These are phyloP conservation scores for Mallotus japonicus DNA, from an alignment of 441 rosid genomes.

Conservation along the genomic window DNA sequence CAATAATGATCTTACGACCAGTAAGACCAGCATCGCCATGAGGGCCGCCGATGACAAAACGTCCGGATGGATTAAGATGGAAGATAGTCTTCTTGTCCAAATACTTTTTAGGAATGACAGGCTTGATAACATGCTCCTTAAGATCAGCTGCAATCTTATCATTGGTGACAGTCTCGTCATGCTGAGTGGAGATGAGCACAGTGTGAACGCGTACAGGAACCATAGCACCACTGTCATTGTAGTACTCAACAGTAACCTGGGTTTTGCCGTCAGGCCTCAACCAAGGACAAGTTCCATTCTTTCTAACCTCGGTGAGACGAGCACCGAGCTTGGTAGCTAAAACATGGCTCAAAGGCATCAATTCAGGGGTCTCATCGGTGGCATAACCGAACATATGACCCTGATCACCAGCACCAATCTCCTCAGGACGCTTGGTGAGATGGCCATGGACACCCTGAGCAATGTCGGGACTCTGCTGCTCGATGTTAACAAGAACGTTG, in stretches of 20 bases:
- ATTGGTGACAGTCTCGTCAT: conserved; percentile 55
- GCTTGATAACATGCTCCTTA: conserved; percentile 39
- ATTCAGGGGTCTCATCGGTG: conserved; percentile 53
- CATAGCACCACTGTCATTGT: conserved; percentile 53
- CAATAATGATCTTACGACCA: conserved; percentile 57
- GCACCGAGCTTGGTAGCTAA: conserved; percentile 62
- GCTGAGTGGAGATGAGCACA: conserved; percentile 58
- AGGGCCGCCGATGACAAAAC: conserved; percentile 60
- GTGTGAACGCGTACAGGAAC: conserved; percentile 57
- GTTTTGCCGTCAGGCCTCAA: conserved; percentile 63
- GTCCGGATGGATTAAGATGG: conserved; percentile 57
- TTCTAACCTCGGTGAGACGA: conserved; percentile 54
- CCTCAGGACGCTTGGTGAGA: conserved; percentile 54
- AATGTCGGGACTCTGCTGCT: conserved; percentile 9
- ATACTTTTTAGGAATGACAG: conserved; percentile 46
- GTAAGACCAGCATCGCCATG: conserved; percentile 66
- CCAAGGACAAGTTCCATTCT: conserved; percentile 52
- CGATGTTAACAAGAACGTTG: conserved; percentile 59
- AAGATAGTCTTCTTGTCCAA: conserved; percentile 61
- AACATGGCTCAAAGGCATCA: conserved; percentile 56
- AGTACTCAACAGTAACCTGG: conserved; percentile 62
- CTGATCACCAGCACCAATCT: conserved; percentile 60
- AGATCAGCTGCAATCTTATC: conserved; percentile 59
- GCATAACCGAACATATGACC: conserved; percentile 20
- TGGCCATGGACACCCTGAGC: conserved; percentile 34